Base-by-base conservation (phyloP, 257 asterid species). In the Scutellaria galericulata region DNA sequence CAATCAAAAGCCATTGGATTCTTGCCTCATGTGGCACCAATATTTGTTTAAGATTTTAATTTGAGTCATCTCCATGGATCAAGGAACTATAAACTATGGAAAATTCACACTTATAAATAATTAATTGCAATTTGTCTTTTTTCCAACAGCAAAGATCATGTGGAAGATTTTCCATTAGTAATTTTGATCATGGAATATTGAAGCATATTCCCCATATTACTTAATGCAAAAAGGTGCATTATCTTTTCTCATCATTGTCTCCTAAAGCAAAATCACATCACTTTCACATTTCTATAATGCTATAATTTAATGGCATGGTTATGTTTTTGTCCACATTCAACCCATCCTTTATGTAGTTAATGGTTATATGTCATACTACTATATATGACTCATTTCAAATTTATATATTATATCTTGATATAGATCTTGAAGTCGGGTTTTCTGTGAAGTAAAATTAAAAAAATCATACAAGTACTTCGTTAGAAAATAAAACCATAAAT, bases 251-350 rank as follows among this genome's bases (percentile, higher is more conserved):
- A 45, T 40, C 48, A 46, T 41, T 80, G 85, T 81, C 82, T 64
- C 82, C 77, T 69, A 77, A 77, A 81, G 79, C 70, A 40, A 60
- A 41, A 53, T 79, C 73, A 64, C 70, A 69, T 78, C 76, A 68
- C 57, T 62, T 62, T 68, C 83, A 68, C 79, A 56, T 69, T 75
- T 45, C 77, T 56, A 44, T 74, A 73, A 69, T 74, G 47, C 48
- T 41, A 62, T 63, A n/a, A 64, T 56, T 70, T 64, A 57, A 62
- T 78, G 45, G 44, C 48, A 53, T n/a, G 59, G 73, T 73, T 64
- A 73, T 60, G 67, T 51, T 78, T 73, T 73, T 78, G 39, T 67
- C 60, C 81, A 80, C 68, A 68, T 53, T 61, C 53, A 53, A 51
- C 59, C 10, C 65, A 45, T 68, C 45, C 2, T 66, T 24, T 3